Base-by-base conservation (phyloP, 2,329 filamentous ascomycete species). In the Waltergamsia citrina region DNA sequence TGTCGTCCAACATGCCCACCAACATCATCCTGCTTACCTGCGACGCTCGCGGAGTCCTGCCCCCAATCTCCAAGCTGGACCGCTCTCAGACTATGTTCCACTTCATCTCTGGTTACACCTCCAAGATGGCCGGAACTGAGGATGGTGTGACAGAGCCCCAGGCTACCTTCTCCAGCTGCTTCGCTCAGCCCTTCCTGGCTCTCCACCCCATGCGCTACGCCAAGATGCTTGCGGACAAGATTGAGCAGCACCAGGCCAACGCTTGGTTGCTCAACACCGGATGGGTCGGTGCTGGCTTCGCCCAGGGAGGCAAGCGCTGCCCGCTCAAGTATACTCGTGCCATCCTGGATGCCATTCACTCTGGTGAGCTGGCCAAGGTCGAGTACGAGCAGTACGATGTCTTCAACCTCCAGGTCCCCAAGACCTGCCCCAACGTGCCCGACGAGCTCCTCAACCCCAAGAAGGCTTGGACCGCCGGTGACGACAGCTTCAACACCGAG, bases 51-150 rank as follows among this genome's bases (percentile, higher is more conserved):
- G 92, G 92, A 70, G 92, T 98, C 32, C 79, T 98, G 37, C 92
- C 92, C 37, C 92, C 92, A 32, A 96, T 98, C 66, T 95, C 87
- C 52, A 96, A 96, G 74, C 82, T 98, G 58, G 79, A 83, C 71
- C 77, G 82, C 44, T 78, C 85, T 52, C 92, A 96, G 70, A 94
- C 87, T 62, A 96, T 98, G 90, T 98, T 96, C 81, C 92, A 98
- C 75, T 98, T 98, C 79, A 98, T 98, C 66, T 94, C 85, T 14
- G 92, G 92, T 50, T 98, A 98, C 75, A 98, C 92, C 44, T 96
- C 90, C 57, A 98, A 98, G 81, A 98, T 98, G 92, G 92, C 92
- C 45, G 92, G 92, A 54, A 98, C 92, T 22, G 92, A 98, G 69
- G 86, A 95, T 46, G 92, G 92, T 54, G 79, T 98, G 45, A 93